phyloP scores from a whole-genome alignment of 164 flowering plant genomes.

The Nymphaea colorata region DNA sequence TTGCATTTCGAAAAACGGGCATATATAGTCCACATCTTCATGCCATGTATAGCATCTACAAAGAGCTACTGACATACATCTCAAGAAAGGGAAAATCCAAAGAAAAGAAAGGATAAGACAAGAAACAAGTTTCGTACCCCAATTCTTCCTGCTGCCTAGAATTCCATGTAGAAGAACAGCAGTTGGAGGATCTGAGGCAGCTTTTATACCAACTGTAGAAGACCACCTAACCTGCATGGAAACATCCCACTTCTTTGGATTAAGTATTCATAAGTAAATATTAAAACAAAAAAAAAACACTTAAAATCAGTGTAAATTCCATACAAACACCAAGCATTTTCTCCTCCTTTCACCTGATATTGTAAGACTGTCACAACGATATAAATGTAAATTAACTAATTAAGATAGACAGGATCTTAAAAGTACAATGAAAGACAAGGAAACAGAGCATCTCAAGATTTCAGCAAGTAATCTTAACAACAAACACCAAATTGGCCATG shows the following conservation, averaged over 20 bases:
- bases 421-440: not conserved
- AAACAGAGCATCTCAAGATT: too few species aligned
- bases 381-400: not conserved
- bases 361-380: not conserved
- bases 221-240: constrained; percentile 69
- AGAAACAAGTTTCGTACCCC: constrained; percentile 51
- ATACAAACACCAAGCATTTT: too few species aligned
- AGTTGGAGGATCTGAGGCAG: constrained; percentile 68
- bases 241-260: not conserved
- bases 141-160: constrained; percentile 88
- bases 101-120: too few species aligned
- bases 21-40: too few species aligned
- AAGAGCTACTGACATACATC: too few species aligned
- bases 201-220: constrained; percentile 30
- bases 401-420: not conserved
- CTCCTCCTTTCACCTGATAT: not conserved
- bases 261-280: not conserved
- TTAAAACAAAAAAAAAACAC: not conserved
- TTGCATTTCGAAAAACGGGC: too few species aligned
- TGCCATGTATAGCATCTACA: too few species aligned
- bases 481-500: too few species aligned
- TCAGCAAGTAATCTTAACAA: too few species aligned
- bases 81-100: too few species aligned
- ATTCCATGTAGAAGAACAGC: constrained; percentile 97
- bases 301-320: not conserved